Base-by-base conservation (phyloP, 768 basidiomycete genomes). In the Cytidiella melzeri region DNA sequence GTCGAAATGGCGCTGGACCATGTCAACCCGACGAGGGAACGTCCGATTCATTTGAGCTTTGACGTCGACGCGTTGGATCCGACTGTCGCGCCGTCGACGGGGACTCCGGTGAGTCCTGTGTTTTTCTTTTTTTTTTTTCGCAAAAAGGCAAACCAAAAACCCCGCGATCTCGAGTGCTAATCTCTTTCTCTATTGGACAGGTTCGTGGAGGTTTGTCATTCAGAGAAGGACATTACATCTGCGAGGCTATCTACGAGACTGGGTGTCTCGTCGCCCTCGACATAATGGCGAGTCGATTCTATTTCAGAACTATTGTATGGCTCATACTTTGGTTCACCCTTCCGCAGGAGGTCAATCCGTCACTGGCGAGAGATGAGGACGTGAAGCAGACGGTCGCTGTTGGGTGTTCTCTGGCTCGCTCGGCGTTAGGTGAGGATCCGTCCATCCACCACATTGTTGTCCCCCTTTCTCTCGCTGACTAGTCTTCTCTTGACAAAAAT, bases 161-260 rank as follows among this genome's bases (percentile, higher is more conserved):
- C n/a, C n/a, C n/a, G n/a, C n/a, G n/a, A n/a, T n/a, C n/a, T 44
- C 10, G 41, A 39, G 15, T 21, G 34, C 9, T 27, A 21, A 2
- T 24, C 7, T 12, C 12, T 40, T 18, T n/a, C n/a, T n/a, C n/a
- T n/a, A n/a, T n/a, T n/a, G n/a, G n/a, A 24, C 50, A 87, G 81
- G 91, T 95, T 20, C 86, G 94, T 58, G 96, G 96, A 2, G 96
- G 96, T 10, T 70, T 99, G 53, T 93, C 90, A 19, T 99, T 98
- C 72, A 74, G 96, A 55, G 96, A 99, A 64, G 95, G 94, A n/a
- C 96, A 97, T 68, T 97, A 94, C 65, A 93, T 95, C 60, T 92
- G 89, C 56, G 93, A 97, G 69, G 84, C 88, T 4, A 79, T 98
- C 38, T 81, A 82, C 53, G 93, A 96, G 72, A 98, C 94, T 4